These are phyloP conservation scores for Monilinia fructigena DNA, from an alignment of 2,329 filamentous ascomycete species.

Conservation along the genomic window DNA sequence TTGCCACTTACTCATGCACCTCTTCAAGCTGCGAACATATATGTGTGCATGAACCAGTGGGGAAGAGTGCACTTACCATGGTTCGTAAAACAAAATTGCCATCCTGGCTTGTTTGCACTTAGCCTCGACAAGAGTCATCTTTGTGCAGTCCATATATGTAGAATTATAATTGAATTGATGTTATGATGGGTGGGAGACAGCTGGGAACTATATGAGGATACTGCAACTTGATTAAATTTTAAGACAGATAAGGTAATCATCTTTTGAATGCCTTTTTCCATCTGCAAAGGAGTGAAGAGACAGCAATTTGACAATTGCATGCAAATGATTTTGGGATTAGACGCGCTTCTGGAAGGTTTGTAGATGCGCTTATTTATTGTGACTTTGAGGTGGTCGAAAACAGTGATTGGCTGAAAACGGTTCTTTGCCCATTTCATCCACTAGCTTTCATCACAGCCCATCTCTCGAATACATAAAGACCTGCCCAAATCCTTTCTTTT, in stretches of 20 bases:
- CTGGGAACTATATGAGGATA: not conserved
- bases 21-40: not conserved
- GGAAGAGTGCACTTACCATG: constrained; percentile 31
- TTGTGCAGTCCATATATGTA: constrained; percentile 6
- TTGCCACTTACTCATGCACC: constrained; percentile 4
- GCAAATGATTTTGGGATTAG: not conserved
- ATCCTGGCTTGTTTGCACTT: constrained; percentile 32
- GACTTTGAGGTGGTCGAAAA: constrained; percentile 30
- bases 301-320: constrained; percentile 1
- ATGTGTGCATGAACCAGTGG: constrained; percentile 36
- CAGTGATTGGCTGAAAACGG: constrained; percentile 39
- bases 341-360: constrained; percentile 14
- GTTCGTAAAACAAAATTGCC: constrained; percentile 18
- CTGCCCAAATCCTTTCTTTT: constrained; percentile 36
- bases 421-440: constrained; percentile 31
- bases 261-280: not conserved
- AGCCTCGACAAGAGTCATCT: constrained; percentile 33
- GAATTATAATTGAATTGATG: not conserved
- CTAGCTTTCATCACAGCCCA: constrained; percentile 23
- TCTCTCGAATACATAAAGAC: constrained; percentile 39
- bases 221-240: not conserved
- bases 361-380: constrained; percentile 15
- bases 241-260: constrained; percentile 1
- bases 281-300: not conserved
- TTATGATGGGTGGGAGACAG: not conserved